phyloP scores from a whole-genome alignment of 129 eudicot genomes.

The Flaveria sonorensis region DNA sequence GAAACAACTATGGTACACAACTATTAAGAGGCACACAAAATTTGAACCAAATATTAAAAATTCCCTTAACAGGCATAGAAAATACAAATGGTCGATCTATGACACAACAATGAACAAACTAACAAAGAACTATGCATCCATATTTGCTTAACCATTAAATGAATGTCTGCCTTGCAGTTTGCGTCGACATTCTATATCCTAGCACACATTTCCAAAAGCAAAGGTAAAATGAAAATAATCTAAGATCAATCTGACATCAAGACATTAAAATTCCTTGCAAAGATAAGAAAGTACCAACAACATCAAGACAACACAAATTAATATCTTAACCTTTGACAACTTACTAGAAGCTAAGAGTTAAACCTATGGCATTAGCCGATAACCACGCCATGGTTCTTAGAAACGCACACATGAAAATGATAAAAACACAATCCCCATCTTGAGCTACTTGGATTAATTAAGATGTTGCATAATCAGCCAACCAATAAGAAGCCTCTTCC shows the following conservation, averaged over 20 bases:
- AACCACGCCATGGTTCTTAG: no score
- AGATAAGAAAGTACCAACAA: background rate
- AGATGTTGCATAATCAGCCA: no score
- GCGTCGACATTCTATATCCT: background rate
- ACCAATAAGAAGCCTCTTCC: no score
- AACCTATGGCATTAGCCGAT: no score
- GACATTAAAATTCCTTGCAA: background rate
- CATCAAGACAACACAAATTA: no score
- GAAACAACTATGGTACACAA: background rate
- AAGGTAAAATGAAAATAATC: background rate
- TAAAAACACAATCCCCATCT: no score
- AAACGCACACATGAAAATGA: no score
- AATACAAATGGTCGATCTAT: background rate
- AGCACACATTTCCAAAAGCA: background rate
- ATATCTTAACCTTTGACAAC: no score
- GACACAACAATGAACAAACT: background rate
- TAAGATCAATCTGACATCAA: background rate
- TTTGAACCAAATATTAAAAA: constrained; percentile 29
- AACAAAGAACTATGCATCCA: background rate
- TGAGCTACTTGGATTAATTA: no score
- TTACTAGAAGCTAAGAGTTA: no score
- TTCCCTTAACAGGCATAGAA: background rate
- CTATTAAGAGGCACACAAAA: background rate
- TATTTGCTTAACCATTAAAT: no score
- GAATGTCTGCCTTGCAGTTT: background rate